Percentiles rank a stretch among this genome's conserved stretches.
Evolutionary conservation across 148 eudicot species (phyloP).

Genomic region (Rhododendron williamsianum): DNA sequence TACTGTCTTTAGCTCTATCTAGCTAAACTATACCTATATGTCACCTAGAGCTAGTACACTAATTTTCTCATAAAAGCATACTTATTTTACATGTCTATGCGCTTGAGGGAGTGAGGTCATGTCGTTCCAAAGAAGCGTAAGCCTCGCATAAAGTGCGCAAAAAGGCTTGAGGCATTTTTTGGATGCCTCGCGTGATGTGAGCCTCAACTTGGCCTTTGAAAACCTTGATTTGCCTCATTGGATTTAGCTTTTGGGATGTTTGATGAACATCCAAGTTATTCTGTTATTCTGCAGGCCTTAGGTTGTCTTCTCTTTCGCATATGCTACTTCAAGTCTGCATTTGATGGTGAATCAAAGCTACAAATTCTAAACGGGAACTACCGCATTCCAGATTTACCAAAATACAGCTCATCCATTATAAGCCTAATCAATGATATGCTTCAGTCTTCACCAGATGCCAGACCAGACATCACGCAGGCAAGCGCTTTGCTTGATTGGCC

Average conservation of each 20-base stretch:
- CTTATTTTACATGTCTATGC: background rate
- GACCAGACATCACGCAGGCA: slow-evolving; percentile 99
- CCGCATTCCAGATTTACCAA: slow-evolving; percentile 90
- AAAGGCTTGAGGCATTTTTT: background rate
- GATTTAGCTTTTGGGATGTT: background rate
- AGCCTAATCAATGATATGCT: slow-evolving; percentile 87
- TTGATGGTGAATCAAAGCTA: slow-evolving; percentile 99
- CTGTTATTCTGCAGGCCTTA: slow-evolving; percentile 58
- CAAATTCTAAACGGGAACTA: slow-evolving; percentile 94
- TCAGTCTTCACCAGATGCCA: slow-evolving; percentile 78
- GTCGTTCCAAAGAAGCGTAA: background rate
- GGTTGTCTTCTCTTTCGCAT: slow-evolving; percentile 94
- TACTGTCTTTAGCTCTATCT: background rate
- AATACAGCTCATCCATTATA: slow-evolving; percentile 62
- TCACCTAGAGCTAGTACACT: background rate
- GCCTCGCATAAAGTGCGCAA: background rate
- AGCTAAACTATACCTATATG: background rate
- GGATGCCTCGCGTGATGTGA: background rate
- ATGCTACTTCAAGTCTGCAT: slow-evolving; percentile 93
- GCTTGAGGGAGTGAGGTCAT: background rate
- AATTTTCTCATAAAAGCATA: background rate
- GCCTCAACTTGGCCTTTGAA: background rate
- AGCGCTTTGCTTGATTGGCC: slow-evolving; percentile 83
- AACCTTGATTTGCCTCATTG: background rate
- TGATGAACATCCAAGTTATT: background rate